Percentiles rank a stretch among this genome's conserved stretches.
Conservation (phyloP, 2,329 filamentous ascomycete species). For the Diaporthe citriasiana region DNA sequence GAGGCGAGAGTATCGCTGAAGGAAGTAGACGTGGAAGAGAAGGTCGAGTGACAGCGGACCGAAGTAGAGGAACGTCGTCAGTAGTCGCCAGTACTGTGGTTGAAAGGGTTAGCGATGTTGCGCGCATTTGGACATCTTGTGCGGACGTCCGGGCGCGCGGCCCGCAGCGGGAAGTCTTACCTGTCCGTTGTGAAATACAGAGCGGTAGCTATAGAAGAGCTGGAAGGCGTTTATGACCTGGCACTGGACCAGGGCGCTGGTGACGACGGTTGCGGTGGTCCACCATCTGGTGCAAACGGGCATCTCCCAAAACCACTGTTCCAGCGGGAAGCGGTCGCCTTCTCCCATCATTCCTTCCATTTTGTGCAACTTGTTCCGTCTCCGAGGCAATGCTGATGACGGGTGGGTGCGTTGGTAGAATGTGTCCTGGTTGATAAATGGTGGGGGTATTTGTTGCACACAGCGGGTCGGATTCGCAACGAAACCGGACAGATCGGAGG, state of each 20-base stretch:
- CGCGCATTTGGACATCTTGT: too few relatives aligned
- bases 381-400: neutral
- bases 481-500: constrained; percentile 19
- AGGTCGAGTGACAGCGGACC: constrained; percentile 94
- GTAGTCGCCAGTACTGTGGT: constrained; percentile 90
- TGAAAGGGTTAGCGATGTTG: constrained; percentile 27
- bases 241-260: constrained; percentile 92
- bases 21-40: constrained; percentile 98
- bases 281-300: constrained; percentile 96
- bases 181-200: constrained; percentile 93
- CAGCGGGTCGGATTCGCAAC: constrained; percentile 11
- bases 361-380: constrained; percentile 24
- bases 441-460: constrained; percentile 4
- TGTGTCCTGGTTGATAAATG: neutral
- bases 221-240: constrained; percentile 93
- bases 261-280: constrained; percentile 92
- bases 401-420: constrained; percentile 11
- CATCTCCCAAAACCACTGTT: constrained; percentile 99
- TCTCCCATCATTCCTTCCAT: constrained; percentile 74
- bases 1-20: constrained; percentile 94
- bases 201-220: constrained; percentile 95
- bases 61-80: constrained; percentile 98
- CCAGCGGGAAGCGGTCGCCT: constrained; percentile 80
- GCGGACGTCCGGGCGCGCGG: constrained; percentile 17
- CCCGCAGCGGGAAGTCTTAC: constrained; percentile 62